Evolutionary conservation across 2,329 filamentous ascomycete genomes (phyloP), one percentile per base, ranked within the genome.

Genomic region (Penicillium sp.): DNA sequence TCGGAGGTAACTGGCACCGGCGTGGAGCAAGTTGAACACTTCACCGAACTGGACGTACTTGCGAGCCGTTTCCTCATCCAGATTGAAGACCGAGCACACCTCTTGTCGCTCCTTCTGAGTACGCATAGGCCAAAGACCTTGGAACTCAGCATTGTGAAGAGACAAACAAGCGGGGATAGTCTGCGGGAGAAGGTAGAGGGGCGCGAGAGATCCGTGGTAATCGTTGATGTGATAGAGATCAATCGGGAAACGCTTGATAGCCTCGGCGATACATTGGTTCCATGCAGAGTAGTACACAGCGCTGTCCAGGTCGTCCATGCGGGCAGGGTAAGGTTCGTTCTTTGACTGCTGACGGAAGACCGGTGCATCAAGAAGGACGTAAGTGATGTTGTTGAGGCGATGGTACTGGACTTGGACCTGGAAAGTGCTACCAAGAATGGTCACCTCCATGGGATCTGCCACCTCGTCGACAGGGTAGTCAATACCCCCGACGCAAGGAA

Each of bases 131-230:
- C 82, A 85, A 24, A 85, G 72, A 51, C 82, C 82, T 61, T 85
- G 82, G 63, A 85, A 85, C 54, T 85, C 82, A 41, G 82, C 82
- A 54, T 85, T 85, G 66, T 85, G 82, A n/a, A 85, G 76, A 1
- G 82, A 84, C 5, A 85, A 66, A 58, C 79, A 82, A 53, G 75
- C 75, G 5, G 81, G 82, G 35, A 85, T 76, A 0, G 79, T 81
- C 51, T 78, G 66, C 1, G 83, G 82, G 2, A 85, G 72, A 11
- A 85, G 72, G 60, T 85, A 83, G 1, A 85, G 71, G 11, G 82
- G 82, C 36, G 82, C 83, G 9, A 81, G 65, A 2, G 80, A 78
- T 46, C 81, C 81, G 56, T 84, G 81, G 60, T 83, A 84, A 60
- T 82, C 81, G 65, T 84, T 84, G 63, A 83, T 82, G 60, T 84